Conservation (phyloP, 768 basidiomycete genomes). For the Brasilioporus rufonigricans region DNA sequence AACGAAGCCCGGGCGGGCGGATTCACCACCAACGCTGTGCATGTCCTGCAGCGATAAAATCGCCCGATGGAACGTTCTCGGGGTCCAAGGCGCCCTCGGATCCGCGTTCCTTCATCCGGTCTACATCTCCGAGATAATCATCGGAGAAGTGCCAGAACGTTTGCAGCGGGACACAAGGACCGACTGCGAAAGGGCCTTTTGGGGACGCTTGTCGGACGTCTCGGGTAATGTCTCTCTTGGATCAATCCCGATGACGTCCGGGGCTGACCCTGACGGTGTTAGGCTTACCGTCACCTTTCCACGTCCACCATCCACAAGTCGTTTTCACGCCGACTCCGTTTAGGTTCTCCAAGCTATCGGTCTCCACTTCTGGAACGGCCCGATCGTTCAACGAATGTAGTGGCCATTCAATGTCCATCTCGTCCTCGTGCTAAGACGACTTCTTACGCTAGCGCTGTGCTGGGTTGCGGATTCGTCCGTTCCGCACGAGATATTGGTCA, state of each 20-base stretch:
- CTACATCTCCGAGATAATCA: conserved; percentile 61
- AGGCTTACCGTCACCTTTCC: conserved; percentile 51
- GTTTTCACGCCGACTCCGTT: conserved; percentile 62
- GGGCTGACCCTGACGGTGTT: too few species aligned
- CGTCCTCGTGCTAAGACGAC: not conserved
- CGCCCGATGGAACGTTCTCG: conserved; percentile 79
- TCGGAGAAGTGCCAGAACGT: conserved; percentile 63
- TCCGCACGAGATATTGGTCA: conserved; percentile 66
- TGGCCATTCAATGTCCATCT: conserved; percentile 8
- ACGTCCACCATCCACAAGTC: conserved; percentile 49
- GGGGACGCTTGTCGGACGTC: conserved; percentile 46
- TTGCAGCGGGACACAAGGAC: conserved; percentile 40
- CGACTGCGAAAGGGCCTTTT: conserved; percentile 73
- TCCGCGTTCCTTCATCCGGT: conserved; percentile 55
- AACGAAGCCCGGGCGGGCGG: conserved; percentile 92
- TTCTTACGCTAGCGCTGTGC: conserved; percentile 52
- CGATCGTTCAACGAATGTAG: conserved; percentile 72
- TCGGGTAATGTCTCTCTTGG: conserved; percentile 33
- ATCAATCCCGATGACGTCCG: too few species aligned
- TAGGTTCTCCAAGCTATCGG: conserved; percentile 48
- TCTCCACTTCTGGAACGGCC: conserved; percentile 27
- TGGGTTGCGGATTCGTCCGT: conserved; percentile 56
- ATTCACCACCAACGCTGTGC: conserved; percentile 76
- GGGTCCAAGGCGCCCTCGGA: conserved; percentile 81
- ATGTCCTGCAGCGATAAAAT: conserved; percentile 98